phyloP scores from a whole-genome alignment of 345 rosid genomes.

The Mercurialis annua region DNA sequence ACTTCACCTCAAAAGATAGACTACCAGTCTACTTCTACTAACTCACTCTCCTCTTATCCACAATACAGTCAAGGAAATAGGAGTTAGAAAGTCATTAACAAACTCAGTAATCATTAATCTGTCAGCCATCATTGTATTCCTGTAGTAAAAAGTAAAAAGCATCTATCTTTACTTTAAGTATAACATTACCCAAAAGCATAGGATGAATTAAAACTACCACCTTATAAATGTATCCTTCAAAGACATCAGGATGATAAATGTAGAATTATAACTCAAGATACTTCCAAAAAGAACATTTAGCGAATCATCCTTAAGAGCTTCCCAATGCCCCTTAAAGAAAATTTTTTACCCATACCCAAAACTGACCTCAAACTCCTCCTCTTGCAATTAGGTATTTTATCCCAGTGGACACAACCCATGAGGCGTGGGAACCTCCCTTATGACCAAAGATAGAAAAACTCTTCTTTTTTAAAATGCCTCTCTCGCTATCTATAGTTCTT shows the following conservation, averaged over 20 bases:
- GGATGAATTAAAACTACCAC: not conserved
- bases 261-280: not conserved
- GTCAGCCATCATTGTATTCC: not conserved
- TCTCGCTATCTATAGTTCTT: not conserved
- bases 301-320: not conserved
- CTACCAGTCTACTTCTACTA: not conserved
- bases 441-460: too few species aligned
- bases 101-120: not conserved
- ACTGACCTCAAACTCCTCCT: not conserved
- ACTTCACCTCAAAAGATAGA: not conserved
- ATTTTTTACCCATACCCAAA: not conserved
- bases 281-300: not conserved
- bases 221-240: not conserved
- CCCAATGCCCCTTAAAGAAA: not conserved
- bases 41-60: not conserved
- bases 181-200: too few species aligned
- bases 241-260: not conserved
- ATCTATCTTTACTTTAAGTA: too few species aligned
- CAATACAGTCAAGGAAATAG: not conserved
- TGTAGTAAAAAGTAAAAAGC: not conserved
- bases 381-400: too few species aligned
- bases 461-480: not conserved
- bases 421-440: too few species aligned
- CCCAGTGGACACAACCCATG: too few species aligned
- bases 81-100: not conserved